These are phyloP conservation scores for Aspergillus sp. DNA, from an alignment of 2,329 filamentous ascomycete genomes.

Conservation along the genomic window DNA sequence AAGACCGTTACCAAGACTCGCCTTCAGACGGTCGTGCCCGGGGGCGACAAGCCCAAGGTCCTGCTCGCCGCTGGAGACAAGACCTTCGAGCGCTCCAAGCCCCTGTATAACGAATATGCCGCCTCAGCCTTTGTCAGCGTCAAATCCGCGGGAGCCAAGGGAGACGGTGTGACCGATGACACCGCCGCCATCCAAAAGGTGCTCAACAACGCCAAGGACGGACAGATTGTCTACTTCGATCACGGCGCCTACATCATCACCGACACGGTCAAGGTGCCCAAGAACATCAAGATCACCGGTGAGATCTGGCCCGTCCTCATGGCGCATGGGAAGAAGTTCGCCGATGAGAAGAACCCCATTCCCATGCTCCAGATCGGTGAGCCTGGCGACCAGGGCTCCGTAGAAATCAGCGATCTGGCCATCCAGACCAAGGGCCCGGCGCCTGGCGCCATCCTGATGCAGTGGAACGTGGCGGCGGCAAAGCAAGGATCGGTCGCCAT, in stretches of 20 bases:
- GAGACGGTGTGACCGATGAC: slow-evolving; percentile 85
- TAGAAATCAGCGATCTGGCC: slow-evolving; percentile 86
- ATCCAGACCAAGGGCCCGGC: slow-evolving; percentile 80
- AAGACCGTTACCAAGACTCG: slow-evolving; percentile 36
- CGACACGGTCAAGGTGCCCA: slow-evolving; percentile 61
- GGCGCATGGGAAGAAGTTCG: slow-evolving; percentile 73
- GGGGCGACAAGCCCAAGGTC: slow-evolving; percentile 61
- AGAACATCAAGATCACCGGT: slow-evolving; percentile 82
- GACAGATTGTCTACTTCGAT: slow-evolving; percentile 64
- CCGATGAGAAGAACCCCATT: slow-evolving; percentile 70
- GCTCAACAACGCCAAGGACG: slow-evolving; percentile 63
- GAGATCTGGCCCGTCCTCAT: slow-evolving; percentile 91
- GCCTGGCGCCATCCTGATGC: slow-evolving; percentile 83
- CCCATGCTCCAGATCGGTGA: slow-evolving; percentile 85
- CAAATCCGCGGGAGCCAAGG: slow-evolving; percentile 78
- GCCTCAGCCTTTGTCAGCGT: slow-evolving; percentile 76
- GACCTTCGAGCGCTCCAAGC: slow-evolving; percentile 81
- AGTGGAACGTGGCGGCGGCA: slow-evolving; percentile 78
- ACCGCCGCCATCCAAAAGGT: slow-evolving; percentile 79
- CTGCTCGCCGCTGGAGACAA: slow-evolving; percentile 66
- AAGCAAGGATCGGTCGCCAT: slow-evolving; percentile 70
- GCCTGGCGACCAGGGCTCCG: slow-evolving; percentile 70
- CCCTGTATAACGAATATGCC: slow-evolving; percentile 73
- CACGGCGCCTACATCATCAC: slow-evolving; percentile 63
- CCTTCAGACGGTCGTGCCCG: slow-evolving; percentile 60